These are phyloP conservation scores for Cercospora sp. DNA, from an alignment of 2,329 filamentous ascomycete genomes.

Conservation along the genomic window DNA sequence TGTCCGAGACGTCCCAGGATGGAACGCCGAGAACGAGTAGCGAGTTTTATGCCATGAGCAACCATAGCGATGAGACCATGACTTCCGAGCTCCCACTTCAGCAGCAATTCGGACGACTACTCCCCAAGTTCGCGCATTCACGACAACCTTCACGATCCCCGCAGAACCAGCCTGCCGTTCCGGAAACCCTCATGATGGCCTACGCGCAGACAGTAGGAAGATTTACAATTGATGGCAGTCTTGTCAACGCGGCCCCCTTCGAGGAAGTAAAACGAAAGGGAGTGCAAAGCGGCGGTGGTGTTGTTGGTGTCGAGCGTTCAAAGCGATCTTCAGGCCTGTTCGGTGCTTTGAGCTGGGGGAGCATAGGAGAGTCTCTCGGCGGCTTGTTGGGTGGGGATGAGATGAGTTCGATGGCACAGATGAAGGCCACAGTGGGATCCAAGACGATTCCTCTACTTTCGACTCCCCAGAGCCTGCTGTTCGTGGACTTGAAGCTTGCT, in stretches of 20 bases:
- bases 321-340: constrained; percentile 79
- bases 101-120: constrained; percentile 50
- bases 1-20: constrained; percentile 74
- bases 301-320: constrained; percentile 73
- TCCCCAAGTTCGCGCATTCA: constrained; percentile 47
- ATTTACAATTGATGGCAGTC: constrained; percentile 85
- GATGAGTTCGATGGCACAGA: constrained; percentile 90
- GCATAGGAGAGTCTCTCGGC: constrained; percentile 81
- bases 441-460: constrained; percentile 89
- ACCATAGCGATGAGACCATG: constrained; percentile 90
- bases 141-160: constrained; percentile 47
- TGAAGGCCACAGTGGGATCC: constrained; percentile 82
- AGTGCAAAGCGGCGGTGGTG: constrained; percentile 79
- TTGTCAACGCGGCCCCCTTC: constrained; percentile 86
- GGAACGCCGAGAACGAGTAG: constrained; percentile 86
- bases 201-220: constrained; percentile 92
- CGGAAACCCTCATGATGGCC: constrained; percentile 94
- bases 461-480: constrained; percentile 91
- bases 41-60: constrained; percentile 93
- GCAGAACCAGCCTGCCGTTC: constrained; percentile 48
- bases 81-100: constrained; percentile 74
- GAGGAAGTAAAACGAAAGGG: constrained; percentile 95
- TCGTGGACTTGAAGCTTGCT: constrained; percentile 84
- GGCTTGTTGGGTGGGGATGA: constrained; percentile 84
- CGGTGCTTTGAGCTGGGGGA: constrained; percentile 82